Percentiles rank a stretch among this genome's conserved stretches.
These are phyloP conservation scores for Penicillium bovifimosum DNA, from an alignment of 495 filamentous ascomycete genomes.

Conservation along the genomic window DNA sequence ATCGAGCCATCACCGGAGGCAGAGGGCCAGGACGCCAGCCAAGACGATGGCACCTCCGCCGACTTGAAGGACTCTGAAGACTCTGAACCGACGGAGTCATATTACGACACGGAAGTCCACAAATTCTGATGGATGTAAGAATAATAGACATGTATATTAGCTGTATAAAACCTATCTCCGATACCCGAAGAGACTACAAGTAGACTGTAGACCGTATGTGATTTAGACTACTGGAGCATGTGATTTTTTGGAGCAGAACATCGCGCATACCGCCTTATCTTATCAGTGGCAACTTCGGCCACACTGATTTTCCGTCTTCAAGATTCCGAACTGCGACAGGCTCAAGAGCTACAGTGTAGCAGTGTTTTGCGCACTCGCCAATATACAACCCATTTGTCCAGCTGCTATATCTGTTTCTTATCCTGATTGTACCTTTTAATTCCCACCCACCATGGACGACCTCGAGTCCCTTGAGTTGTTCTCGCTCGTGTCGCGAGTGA, in stretches of 20 bases:
- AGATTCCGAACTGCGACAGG: constrained; percentile 14
- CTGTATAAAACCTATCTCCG: constrained; percentile 12
- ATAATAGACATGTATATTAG: constrained; percentile 18
- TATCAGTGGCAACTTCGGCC: constrained; percentile 40
- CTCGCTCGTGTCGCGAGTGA: constrained; percentile 91
- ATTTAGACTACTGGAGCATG: too few species aligned
- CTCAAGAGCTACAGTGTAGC: constrained; percentile 3
- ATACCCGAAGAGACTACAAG: background rate
- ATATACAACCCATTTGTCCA: background rate
- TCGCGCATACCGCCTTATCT: constrained; percentile 24
- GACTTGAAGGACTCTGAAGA: background rate
- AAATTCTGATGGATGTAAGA: background rate
- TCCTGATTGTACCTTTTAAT: constrained; percentile 2
- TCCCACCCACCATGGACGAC: constrained; percentile 65
- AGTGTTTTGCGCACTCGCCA: constrained; percentile 20
- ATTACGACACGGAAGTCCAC: constrained; percentile 1
- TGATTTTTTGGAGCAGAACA: too few species aligned
- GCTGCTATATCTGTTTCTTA: background rate
- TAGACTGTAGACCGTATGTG: background rate
- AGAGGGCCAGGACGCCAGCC: background rate
- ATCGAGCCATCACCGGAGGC: background rate
- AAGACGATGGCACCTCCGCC: background rate
- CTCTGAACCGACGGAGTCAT: background rate
- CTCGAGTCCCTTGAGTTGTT: constrained; percentile 85
- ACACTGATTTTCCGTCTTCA: constrained; percentile 41